These are phyloP conservation scores for Fraxinus excelsior DNA, from an alignment of 257 asterid species.

Conservation along the genomic window DNA sequence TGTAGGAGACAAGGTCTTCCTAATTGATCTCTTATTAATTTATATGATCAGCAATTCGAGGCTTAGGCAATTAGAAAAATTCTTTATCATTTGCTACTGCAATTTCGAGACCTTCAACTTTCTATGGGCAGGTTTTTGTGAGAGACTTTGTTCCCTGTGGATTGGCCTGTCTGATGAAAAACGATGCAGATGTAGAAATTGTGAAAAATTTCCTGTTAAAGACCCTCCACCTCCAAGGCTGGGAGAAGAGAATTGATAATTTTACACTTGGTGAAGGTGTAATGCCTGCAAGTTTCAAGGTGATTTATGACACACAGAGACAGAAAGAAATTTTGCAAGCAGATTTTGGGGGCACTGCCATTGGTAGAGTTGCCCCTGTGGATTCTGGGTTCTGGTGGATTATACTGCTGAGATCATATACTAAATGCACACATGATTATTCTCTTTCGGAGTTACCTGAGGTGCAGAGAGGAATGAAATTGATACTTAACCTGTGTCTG, in stretches of 20 bases:
- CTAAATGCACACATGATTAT: constrained; percentile 48
- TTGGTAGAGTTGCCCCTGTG: constrained; percentile 67
- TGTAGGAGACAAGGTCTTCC: not conserved
- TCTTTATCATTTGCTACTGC: not conserved
- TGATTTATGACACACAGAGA: constrained; percentile 36
- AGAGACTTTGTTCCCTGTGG: constrained; percentile 67
- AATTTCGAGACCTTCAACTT: constrained; percentile 11
- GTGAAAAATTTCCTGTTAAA: constrained; percentile 59
- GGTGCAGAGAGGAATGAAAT: constrained; percentile 61
- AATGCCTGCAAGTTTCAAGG: constrained; percentile 71
- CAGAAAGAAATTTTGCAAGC: constrained; percentile 50
- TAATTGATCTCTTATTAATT: not conserved
- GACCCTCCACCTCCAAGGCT: constrained; percentile 66
- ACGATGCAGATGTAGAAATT: constrained; percentile 44
- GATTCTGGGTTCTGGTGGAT: constrained; percentile 79
- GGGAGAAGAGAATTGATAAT: constrained; percentile 65
- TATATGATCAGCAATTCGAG: not conserved
- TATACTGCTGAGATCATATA: constrained; percentile 52
- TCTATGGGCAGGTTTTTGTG: constrained; percentile 49
- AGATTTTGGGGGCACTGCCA: constrained; percentile 66
- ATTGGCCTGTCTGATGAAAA: constrained; percentile 60
- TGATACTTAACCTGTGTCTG: constrained; percentile 61
- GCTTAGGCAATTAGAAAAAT: not conserved
- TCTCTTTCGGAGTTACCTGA: constrained; percentile 51
- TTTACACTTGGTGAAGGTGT: constrained; percentile 63